Percentiles rank a stretch among this genome's conserved stretches.
Conservation (phyloP, 1,139 yeast genomes). For the Wickerhamomyces sp. region DNA sequence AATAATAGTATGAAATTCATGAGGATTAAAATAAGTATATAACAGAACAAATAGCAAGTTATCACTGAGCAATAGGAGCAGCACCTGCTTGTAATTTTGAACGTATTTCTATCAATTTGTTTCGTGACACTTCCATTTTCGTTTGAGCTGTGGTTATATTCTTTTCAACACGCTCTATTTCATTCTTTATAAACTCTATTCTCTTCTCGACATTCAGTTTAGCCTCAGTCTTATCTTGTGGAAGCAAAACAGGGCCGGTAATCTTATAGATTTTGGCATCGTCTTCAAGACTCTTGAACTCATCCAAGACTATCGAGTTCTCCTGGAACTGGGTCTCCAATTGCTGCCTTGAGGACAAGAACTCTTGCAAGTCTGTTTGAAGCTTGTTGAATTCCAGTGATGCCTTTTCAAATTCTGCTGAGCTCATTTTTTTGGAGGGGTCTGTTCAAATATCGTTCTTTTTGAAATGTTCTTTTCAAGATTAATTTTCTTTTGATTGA, state of each 20-base stretch:
- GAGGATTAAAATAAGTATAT: no score
- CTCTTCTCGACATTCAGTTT: slow-evolving; percentile 79
- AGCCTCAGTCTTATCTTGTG: slow-evolving; percentile 84
- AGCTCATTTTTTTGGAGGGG: slow-evolving; percentile 8
- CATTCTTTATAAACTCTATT: slow-evolving; percentile 76
- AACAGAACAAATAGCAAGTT: no score
- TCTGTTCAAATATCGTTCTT: no score
- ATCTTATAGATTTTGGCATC: slow-evolving; percentile 77
- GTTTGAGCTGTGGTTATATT: slow-evolving; percentile 51
- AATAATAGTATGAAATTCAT: neutral
- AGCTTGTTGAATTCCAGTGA: slow-evolving; percentile 27
- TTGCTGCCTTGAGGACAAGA: slow-evolving; percentile 59
- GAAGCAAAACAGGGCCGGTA: slow-evolving; percentile 88
- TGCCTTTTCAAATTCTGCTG: slow-evolving; percentile 24
- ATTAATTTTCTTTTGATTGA: no score
- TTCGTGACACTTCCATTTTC: slow-evolving; percentile 45
- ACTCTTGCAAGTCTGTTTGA: slow-evolving; percentile 41
- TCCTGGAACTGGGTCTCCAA: slow-evolving; percentile 83
- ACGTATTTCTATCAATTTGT: slow-evolving; percentile 42
- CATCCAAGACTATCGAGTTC: slow-evolving; percentile 84
- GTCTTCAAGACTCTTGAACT: slow-evolving; percentile 58
- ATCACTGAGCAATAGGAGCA: neutral
- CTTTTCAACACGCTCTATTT: slow-evolving; percentile 65
- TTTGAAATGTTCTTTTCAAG: neutral
- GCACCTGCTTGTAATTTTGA: slow-evolving; percentile 24